Evolutionary conservation across 2,329 filamentous ascomycete species (phyloP).

Genomic region (Fusarium abutilonis): DNA sequence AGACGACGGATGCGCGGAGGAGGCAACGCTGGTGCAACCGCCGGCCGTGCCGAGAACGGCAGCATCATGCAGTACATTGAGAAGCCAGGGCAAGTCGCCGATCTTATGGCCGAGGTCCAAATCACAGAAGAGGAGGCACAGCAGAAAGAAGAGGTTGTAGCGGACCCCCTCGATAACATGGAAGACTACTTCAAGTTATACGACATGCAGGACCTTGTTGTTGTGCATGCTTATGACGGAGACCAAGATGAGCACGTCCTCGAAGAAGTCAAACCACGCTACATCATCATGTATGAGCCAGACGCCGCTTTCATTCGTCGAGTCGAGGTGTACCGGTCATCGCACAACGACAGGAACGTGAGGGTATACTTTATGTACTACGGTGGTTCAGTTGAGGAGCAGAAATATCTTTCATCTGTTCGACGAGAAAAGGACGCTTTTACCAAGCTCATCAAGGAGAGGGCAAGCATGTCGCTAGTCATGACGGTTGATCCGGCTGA

Average conservation of each 20-base stretch:
- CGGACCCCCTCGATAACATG: slow-evolving; percentile 87
- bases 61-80: slow-evolving; percentile 83
- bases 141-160: slow-evolving; percentile 78
- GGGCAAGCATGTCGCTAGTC: slow-evolving; percentile 90
- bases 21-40: slow-evolving; percentile 65
- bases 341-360: slow-evolving; percentile 87
- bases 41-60: slow-evolving; percentile 75
- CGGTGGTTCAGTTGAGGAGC: slow-evolving; percentile 92
- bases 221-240: slow-evolving; percentile 92
- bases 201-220: slow-evolving; percentile 87
- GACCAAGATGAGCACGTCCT: slow-evolving; percentile 97
- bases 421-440: slow-evolving; percentile 97
- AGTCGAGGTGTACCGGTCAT: slow-evolving; percentile 95
- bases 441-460: slow-evolving; percentile 92
- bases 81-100: slow-evolving; percentile 81
- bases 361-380: slow-evolving; percentile 98
- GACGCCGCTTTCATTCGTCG: slow-evolving; percentile 93
- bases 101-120: slow-evolving; percentile 82
- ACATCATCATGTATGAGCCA: slow-evolving; percentile 99
- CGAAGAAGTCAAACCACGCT: slow-evolving; percentile 90
- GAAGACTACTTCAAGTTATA: slow-evolving; percentile 92
- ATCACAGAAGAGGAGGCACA: slow-evolving; percentile 80
- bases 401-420: slow-evolving; percentile 87
- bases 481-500: slow-evolving; percentile 77
- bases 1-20: slow-evolving; percentile 85